A percentile compares a stretch with the other conserved stretches of the same genome.
Conservation (phyloP, 2,329 filamentous ascomycete genomes). For the Neofusicoccum sp. region DNA sequence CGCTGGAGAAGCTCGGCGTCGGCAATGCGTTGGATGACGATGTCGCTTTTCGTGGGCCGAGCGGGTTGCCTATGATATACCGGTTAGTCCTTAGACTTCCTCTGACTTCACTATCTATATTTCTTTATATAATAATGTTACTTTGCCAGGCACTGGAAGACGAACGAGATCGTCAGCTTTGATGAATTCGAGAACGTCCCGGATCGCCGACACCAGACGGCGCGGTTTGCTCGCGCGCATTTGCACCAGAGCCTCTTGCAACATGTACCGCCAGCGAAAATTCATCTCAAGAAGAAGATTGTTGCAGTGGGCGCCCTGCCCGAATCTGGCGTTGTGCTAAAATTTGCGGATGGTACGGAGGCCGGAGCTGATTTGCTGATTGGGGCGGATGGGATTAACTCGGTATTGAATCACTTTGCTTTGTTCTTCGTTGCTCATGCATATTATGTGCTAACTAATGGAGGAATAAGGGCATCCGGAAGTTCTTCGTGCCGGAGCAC, state of each 20-base stretch:
- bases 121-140: not conserved
- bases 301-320: constrained; percentile 21
- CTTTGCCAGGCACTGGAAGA: constrained; percentile 36
- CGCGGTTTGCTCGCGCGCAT: constrained; percentile 41
- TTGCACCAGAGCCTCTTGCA: constrained; percentile 38
- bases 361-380: constrained; percentile 35
- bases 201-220: constrained; percentile 37
- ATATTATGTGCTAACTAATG: constrained; percentile 11
- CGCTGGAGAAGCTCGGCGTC: constrained; percentile 40
- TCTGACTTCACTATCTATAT: not conserved
- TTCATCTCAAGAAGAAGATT: constrained; percentile 37
- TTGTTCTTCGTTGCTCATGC: constrained; percentile 30
- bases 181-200: constrained; percentile 36
- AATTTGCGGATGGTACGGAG: constrained; percentile 36
- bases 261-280: constrained; percentile 33
- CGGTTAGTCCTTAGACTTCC: constrained; percentile 26
- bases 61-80: constrained; percentile 39
- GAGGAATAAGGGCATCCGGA: constrained; percentile 1
- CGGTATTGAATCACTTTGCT: constrained; percentile 24
- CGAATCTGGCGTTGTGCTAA: constrained; percentile 28
- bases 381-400: constrained; percentile 43
- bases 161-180: constrained; percentile 39
- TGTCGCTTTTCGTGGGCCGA: constrained; percentile 37
- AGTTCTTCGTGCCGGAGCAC: constrained; percentile 9
- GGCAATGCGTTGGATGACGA: constrained; percentile 36